Base-by-base conservation (phyloP, 768 basidiomycete species). In the Russula vinacea region DNA sequence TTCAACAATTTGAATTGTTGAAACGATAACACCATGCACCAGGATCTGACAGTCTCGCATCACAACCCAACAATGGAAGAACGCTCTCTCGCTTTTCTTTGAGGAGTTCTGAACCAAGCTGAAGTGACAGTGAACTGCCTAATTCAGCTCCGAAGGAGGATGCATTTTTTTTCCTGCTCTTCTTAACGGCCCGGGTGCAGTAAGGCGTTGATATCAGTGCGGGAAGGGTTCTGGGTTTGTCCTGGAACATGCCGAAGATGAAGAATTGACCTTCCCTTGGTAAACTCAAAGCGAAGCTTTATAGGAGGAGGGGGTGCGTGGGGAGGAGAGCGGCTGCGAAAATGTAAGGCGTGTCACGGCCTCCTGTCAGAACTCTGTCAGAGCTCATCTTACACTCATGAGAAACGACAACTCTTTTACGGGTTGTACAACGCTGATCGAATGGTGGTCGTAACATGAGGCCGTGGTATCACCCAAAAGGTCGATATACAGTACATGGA, bases 401-500 rank as follows among this genome's bases (percentile, higher is more conserved):
- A 9, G 44, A 7, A 45, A 45, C 44, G 19, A 45, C 7, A 19
- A 42, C 44, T 14, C n/a, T 22, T n/a, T 45, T 45, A n/a, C n/a
- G 44, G n/a, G 19, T 45, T 9, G 19, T n/a, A 45, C 19, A 39
- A 16, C 39, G 39, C 11, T 13, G 39, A 39, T 39, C 19, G 44
- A 45, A 45, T 45, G 3, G 17, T 45, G 44, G 19, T n/a, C 44
- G n/a, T 45, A n/a, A 45, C 44, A 8, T 19, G n/a, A 45, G 44
- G 44, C 44, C 44, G 44, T n/a, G 44, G 44, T 45, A 45, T 45
- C 44, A n/a, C 44, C 42, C 44, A n/a, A n/a, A 45, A 45, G n/a
- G 6, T 9, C 19, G 17, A 17, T 44, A 44, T 17, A 42, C 6
- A 19, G 17, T 5, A 17, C 40, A 42, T 19, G 7, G 40, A 42